Percentiles rank a stretch among this genome's conserved stretches.
These are phyloP conservation scores for Komagataella kurtzmanii DNA, from an alignment of 805 yeast species.

Conservation along the genomic window DNA sequence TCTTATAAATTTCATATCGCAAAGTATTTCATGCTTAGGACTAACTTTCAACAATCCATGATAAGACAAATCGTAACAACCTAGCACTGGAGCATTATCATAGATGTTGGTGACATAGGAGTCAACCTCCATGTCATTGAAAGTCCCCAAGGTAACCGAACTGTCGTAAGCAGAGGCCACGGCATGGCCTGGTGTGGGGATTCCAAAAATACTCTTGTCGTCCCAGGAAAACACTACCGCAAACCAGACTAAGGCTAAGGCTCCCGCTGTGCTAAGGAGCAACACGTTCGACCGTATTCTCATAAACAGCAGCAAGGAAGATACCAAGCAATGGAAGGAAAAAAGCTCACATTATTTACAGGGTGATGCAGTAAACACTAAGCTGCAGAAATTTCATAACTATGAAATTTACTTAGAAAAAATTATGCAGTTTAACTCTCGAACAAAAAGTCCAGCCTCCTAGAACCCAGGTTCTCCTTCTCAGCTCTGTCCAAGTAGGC, in stretches of 20 bases:
- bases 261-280: too few species aligned
- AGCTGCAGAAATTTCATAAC: too few species aligned
- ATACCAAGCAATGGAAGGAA: too few species aligned
- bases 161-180: background rate
- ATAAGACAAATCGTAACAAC: background rate
- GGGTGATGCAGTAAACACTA: too few species aligned
- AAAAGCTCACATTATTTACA: too few species aligned
- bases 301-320: too few species aligned
- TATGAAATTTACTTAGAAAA: background rate
- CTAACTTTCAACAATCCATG: background rate
- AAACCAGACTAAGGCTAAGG: too few species aligned
- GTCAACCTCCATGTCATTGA: background rate
- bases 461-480: slow-evolving; percentile 32
- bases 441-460: slow-evolving; percentile 30
- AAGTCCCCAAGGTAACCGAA: background rate
- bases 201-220: background rate
- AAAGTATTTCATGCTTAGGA: background rate
- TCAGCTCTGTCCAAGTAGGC: slow-evolving; percentile 26
- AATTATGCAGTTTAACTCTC: slow-evolving; percentile 5
- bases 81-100: background rate
- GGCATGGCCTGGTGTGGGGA: background rate
- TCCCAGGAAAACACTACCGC: background rate
- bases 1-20: background rate
- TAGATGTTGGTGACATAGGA: background rate
- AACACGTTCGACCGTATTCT: too few species aligned